These are phyloP conservation scores for Sporothrix phasma DNA, from an alignment of 2,329 filamentous ascomycete species.

Conservation along the genomic window DNA sequence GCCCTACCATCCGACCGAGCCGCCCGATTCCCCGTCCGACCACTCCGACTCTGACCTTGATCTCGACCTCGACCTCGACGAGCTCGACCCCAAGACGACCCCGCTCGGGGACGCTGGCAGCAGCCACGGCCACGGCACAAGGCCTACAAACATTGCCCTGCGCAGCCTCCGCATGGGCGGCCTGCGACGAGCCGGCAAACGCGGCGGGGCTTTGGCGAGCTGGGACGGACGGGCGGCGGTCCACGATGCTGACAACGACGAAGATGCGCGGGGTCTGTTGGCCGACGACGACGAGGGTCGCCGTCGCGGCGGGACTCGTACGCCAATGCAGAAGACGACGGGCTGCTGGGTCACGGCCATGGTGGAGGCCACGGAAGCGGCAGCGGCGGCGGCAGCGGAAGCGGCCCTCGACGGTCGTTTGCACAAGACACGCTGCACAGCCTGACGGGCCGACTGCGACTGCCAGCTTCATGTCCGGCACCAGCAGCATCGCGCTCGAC, in stretches of 20 bases:
- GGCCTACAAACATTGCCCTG: slow-evolving; percentile 56
- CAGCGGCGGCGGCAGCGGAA: slow-evolving; percentile 14
- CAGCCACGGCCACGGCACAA: slow-evolving; percentile 17
- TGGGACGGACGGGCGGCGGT: slow-evolving; percentile 42
- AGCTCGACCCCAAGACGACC: slow-evolving; percentile 55
- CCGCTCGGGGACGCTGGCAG: slow-evolving; percentile 21
- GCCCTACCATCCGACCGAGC: slow-evolving; percentile 45
- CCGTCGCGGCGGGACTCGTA: slow-evolving; percentile 46
- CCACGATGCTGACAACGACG: slow-evolving; percentile 47
- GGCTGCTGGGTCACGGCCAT: slow-evolving; percentile 57
- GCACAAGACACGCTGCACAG: slow-evolving; percentile 34
- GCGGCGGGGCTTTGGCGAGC: slow-evolving; percentile 49
- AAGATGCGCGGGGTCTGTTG: slow-evolving; percentile 32
- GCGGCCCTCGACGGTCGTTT: slow-evolving; percentile 29
- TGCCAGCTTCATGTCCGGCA: slow-evolving; percentile 56
- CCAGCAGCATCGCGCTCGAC: slow-evolving; percentile 18
- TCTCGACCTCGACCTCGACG: slow-evolving; percentile 41
- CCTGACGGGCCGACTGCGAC: slow-evolving; percentile 42
- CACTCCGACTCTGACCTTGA: slow-evolving; percentile 69
- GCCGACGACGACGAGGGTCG: slow-evolving; percentile 29
- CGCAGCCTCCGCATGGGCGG: slow-evolving; percentile 60
- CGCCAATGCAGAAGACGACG: slow-evolving; percentile 56
- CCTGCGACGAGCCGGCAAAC: slow-evolving; percentile 46
- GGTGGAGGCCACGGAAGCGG: slow-evolving; percentile 20
- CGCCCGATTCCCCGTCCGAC: slow-evolving; percentile 53